Evolutionary conservation across 2,329 filamentous ascomycete genomes (phyloP), one percentile per base, ranked within the genome.

Genomic region (Exophiala alcalophila): DNA sequence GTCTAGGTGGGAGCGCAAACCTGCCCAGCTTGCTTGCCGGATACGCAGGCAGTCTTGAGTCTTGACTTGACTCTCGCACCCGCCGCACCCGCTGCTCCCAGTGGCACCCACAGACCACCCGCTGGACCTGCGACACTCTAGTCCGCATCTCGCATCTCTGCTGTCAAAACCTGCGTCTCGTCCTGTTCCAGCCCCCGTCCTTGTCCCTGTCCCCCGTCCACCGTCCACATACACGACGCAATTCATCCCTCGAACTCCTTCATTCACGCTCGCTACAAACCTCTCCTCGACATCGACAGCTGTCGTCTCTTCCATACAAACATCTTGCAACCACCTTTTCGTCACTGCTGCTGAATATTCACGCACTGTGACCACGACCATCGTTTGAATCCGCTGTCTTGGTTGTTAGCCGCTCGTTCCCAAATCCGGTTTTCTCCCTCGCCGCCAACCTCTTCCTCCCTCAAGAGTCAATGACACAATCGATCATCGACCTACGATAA

Each of bases 171-270:
- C 34, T 41, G 46, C 37, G 45, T 44, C 46, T 49, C 40, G 32
- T 42, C 39, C 37, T 45, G 42, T 51, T 51, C 44, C 49, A 48
- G 40, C 49, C 49, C 30, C 20, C 31, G 43, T 44, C 47, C 41
- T n/a, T n/a, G n/a, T n/a, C n/a, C 41, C 44, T 48, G 40, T 29
- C 34, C 21, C 32, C n/a, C n/a, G n/a, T 35, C 20, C 6, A 18
- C 12, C 10, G 11, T 25, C 33, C 32, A 28, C 34, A 29, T 14
- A 23, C n/a, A n/a, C 31, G 14, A 26, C 26, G 16, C 18, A 35
- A 29, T 25, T 36, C 24, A 29, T 32, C 32, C 34, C 21, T 28
- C 23, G 29, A 28, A 19, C 32, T 34, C 33, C 28, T 32, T 51
- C 32, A 28, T 41, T 40, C 37, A 48, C 45, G 23, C 30, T 49